Evolutionary conservation across 352 stramenopile genomes (phyloP), one percentile per base, ranked within the genome.

Genomic region (Vaucheria bursata): DNA sequence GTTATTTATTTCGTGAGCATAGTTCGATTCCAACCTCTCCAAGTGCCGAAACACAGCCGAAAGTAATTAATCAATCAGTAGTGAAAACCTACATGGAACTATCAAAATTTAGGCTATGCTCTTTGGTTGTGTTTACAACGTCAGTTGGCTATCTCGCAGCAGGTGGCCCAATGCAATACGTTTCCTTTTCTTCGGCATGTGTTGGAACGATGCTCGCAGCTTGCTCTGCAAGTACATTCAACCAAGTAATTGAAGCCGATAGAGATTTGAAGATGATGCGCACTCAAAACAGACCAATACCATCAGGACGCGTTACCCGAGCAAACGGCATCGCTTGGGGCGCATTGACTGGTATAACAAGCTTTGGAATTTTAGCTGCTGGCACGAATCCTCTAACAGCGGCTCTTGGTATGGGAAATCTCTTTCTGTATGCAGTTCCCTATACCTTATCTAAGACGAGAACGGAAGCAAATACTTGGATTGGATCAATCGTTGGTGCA

Each of bases 391-490:
- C 95, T 38, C 67, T 98, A 1, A 97, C 96, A 39, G 91, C 95
- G 0, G 88, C 88, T 49, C 87, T 99, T n/a, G 96, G 96, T 18
- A 85, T 92, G 0, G 89, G 91, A 38, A 99, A 99, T 86, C 97
- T 99, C 80, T 92, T 89, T 0, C 86, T 99, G 25, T 99, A 99
- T 85, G 87, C 95, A 64, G 92, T 96, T 38, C 87, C 97, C n/a
- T 99, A 99, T 88, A 99, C 96, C 18, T 95, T 94, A 6, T 92
- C 97, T 87, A 99, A 99, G 87, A 94, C 91, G 38, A 87, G 89
- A 25, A 95, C 90, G 66, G 94, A 98, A 84, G 88, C 89, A 36
- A 99, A 99, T 88, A 99, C 96, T 35, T 98, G 94, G 94, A 88
- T 98, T 53, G 96, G 96, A 31, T 94, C 95, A 0, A 81, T 99